Conservation (phyloP, 192 early-diverging fungal species). For the Coemansia furcata region DNA sequence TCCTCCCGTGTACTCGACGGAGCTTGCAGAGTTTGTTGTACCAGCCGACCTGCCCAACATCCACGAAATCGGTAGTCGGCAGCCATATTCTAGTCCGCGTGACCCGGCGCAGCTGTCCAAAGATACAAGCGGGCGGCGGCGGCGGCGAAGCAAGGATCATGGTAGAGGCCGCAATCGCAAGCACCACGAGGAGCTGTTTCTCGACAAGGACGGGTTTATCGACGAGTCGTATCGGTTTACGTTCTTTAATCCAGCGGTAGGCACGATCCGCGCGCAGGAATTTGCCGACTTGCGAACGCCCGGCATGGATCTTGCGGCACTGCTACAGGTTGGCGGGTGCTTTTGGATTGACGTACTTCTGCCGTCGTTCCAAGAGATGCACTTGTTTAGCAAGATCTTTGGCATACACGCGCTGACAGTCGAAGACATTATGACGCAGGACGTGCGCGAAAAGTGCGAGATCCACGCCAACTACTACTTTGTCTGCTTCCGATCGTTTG, state of each 20-base stretch:
- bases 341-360: constrained; percentile 76
- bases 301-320: constrained; percentile 31
- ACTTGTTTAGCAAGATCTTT: constrained; percentile 60
- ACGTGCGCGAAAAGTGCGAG: constrained; percentile 94
- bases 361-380: constrained; percentile 65
- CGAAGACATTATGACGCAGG: constrained; percentile 87
- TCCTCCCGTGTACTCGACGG: constrained; percentile 10
- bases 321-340: constrained; percentile 53
- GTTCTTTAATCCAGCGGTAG: constrained; percentile 65
- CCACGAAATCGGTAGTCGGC: not conserved
- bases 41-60: constrained; percentile 28
- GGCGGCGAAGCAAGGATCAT: not conserved
- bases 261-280: constrained; percentile 61
- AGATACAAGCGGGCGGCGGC: not conserved
- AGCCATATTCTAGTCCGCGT: not conserved
- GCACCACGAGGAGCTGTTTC: constrained; percentile 51
- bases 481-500: constrained; percentile 76
- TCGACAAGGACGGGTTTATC: constrained; percentile 54
- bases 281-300: constrained; percentile 55
- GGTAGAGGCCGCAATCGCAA: constrained; percentile 11
- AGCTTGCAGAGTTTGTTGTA: constrained; percentile 15
- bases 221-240: constrained; percentile 63
- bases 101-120: not conserved
- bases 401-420: constrained; percentile 74
- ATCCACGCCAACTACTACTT: constrained; percentile 81